These are phyloP conservation scores for Lathyrus aphaca DNA, from an alignment of 306 rosid species.

Conservation along the genomic window DNA sequence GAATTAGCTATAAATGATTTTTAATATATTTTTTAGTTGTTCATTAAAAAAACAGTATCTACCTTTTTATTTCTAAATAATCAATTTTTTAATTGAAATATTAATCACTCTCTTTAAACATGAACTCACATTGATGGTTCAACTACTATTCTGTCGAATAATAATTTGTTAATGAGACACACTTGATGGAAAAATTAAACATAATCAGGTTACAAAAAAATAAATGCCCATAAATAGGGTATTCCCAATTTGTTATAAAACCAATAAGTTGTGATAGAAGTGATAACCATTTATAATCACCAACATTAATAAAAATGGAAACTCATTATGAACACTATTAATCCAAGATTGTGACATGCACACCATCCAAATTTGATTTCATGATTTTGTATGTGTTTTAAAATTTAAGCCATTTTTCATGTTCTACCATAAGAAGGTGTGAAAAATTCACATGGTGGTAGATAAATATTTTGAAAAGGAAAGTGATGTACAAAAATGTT, in stretches of 20 bases:
- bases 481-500: conserved; percentile 49
- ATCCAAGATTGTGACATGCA: conserved; percentile 40
- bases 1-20: no score
- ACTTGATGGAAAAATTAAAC: conserved; percentile 44
- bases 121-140: conserved; percentile 52
- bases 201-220: conserved; percentile 42
- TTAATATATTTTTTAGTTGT: no score
- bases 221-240: conserved; percentile 54
- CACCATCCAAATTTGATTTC: conserved; percentile 30
- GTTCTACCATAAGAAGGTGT: conserved; percentile 28
- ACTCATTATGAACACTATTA: conserved; percentile 12
- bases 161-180: conserved; percentile 46
- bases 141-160: conserved; percentile 57
- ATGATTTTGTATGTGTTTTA: conserved; percentile 26
- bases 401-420: conserved; percentile 12
- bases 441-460: conserved; percentile 42
- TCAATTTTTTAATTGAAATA: conserved; percentile 6
- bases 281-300: conserved; percentile 42
- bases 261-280: conserved; percentile 45
- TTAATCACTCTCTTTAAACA: conserved; percentile 11
- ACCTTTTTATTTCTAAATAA: conserved; percentile 2
- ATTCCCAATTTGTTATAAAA: conserved; percentile 37
- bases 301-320: conserved; percentile 21
- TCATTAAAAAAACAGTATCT: neutral
- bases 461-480: conserved; percentile 34